Percentiles rank a stretch among this genome's conserved stretches.
These are phyloP conservation scores for Tetragonia tetragonoides DNA, from an alignment of 148 eudicot genomes.

Conservation along the genomic window DNA sequence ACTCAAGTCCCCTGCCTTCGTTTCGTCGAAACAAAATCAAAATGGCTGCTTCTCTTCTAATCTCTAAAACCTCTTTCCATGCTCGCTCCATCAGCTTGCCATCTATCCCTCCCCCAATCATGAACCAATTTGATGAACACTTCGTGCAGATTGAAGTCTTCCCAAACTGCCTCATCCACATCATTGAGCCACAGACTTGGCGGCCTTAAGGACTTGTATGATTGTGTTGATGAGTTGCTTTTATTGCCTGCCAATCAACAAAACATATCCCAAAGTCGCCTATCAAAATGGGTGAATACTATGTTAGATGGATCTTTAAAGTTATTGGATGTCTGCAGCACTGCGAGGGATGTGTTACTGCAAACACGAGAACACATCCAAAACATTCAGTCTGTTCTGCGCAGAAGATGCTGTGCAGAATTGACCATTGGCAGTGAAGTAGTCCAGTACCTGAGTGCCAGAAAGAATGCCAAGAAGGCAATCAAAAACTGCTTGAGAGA, in stretches of 20 bases:
- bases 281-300: constrained; percentile 12
- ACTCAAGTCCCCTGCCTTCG: neutral
- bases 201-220: constrained; percentile 21
- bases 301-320: constrained; percentile 34
- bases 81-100: constrained; percentile 36
- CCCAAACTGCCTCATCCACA: constrained; percentile 33
- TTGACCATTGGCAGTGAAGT: constrained; percentile 12
- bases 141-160: constrained; percentile 26
- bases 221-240: constrained; percentile 31
- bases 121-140: constrained; percentile 16
- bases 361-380: constrained; percentile 28
- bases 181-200: constrained; percentile 19
- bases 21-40: neutral
- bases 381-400: constrained; percentile 31
- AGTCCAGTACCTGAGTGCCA: constrained; percentile 7
- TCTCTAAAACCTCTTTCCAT: constrained; percentile 18
- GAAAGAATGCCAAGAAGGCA: constrained; percentile 27
- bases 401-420: constrained; percentile 33
- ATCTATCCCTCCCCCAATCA: constrained; percentile 19
- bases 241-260: constrained; percentile 17
- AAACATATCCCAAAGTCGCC: neutral
- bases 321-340: constrained; percentile 36
- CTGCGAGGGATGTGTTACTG: constrained; percentile 27
- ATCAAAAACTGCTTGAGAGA: constrained; percentile 24
- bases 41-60: neutral